phyloP scores from a whole-genome alignment of 1,284 basidiomycete species.

The Cronartium quercuum region DNA sequence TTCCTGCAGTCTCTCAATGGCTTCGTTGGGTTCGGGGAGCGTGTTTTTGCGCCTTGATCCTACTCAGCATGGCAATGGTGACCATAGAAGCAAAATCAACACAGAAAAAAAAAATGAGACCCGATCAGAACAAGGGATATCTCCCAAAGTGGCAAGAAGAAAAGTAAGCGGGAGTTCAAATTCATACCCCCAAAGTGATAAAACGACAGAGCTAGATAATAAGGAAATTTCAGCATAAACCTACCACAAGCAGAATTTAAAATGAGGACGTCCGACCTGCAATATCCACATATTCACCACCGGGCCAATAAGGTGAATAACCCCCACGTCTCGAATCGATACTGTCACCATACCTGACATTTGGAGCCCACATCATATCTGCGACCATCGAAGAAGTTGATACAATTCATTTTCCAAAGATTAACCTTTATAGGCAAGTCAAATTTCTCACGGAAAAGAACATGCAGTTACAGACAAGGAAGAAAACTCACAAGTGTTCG shows the following conservation, averaged over 20 bases:
- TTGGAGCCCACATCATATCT: slow-evolving; percentile 37
- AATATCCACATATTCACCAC: slow-evolving; percentile 18
- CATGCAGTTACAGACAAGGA: background rate
- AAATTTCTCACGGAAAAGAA: background rate
- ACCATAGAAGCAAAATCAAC: too few species aligned
- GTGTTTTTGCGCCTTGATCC: slow-evolving; percentile 5
- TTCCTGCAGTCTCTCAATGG: slow-evolving; percentile 20
- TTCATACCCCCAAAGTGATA: slow-evolving; percentile 32
- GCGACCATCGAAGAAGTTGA: background rate
- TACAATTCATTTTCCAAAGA: background rate
- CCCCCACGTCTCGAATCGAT: slow-evolving; percentile 18
- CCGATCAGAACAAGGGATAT: background rate
- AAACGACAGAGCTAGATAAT: slow-evolving; percentile 4
- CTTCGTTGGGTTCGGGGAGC: background rate
- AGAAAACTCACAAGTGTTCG: slow-evolving; percentile 18
- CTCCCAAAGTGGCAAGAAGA: too few species aligned
- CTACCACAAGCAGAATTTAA: background rate
- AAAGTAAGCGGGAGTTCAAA: background rate
- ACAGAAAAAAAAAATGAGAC: background rate
- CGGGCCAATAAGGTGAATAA: slow-evolving; percentile 30
- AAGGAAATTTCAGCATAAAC: too few species aligned
- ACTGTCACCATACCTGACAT: slow-evolving; percentile 10
- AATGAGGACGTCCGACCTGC: slow-evolving; percentile 1
- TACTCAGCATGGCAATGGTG: background rate
- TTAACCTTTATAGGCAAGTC: background rate